Evolutionary conservation across 1,284 basidiomycete genomes (phyloP).

Genomic region (Pyrrhoderma noxium): DNA sequence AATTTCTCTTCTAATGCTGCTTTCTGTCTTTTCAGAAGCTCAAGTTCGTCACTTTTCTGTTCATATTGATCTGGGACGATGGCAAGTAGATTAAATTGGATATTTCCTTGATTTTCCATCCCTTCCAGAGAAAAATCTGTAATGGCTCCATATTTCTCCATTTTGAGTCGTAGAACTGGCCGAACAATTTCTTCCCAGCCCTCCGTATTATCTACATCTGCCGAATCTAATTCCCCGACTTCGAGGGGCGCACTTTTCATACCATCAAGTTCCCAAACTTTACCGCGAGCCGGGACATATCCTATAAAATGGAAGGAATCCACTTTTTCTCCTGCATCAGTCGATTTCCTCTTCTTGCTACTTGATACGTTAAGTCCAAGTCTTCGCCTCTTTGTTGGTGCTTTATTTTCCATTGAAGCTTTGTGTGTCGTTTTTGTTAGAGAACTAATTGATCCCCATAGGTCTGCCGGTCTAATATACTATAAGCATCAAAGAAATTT

Average conservation of each 20-base stretch:
- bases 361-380: conserved; percentile 16
- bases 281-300: conserved; percentile 51
- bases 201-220: conserved; percentile 11
- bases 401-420: conserved; percentile 27
- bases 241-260: conserved; percentile 50
- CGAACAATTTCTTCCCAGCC: conserved; percentile 54
- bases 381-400: conserved; percentile 28
- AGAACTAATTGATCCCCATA: conserved; percentile 43
- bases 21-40: conserved; percentile 44
- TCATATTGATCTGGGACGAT: conserved; percentile 47
- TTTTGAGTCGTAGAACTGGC: conserved; percentile 51
- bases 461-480: conserved; percentile 43
- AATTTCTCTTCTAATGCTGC: conserved; percentile 39
- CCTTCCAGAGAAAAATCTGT: conserved; percentile 11
- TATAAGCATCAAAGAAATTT: conserved; percentile 5
- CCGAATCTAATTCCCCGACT: conserved; percentile 43
- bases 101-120: conserved; percentile 37
- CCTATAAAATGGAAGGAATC: conserved; percentile 58
- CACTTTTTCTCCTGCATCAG: conserved; percentile 25
- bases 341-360: conserved; percentile 7
- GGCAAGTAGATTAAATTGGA: conserved; percentile 53
- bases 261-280: conserved; percentile 54
- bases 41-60: conserved; percentile 42
- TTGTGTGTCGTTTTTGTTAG: conserved; percentile 39
- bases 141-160: conserved; percentile 43